Percentiles rank a stretch among this genome's conserved stretches.
Conservation (phyloP, 2,329 filamentous ascomycete species). For the Tricladium varicosporioides region DNA sequence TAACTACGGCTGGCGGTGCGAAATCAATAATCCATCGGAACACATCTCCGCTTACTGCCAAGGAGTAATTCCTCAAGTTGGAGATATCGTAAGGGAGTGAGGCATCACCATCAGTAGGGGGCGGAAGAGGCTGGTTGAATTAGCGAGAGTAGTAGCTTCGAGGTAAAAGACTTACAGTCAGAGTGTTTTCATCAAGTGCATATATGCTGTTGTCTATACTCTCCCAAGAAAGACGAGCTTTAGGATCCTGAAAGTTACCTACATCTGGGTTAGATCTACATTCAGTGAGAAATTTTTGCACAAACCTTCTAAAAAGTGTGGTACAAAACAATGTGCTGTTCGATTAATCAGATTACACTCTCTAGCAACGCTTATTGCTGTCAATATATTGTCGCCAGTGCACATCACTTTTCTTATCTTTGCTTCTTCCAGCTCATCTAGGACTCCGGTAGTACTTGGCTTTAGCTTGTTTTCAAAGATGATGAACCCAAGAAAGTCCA, state of each 20-base stretch:
- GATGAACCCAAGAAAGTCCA: conserved; percentile 94
- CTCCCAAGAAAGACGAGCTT: conserved; percentile 80
- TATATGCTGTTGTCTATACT: conserved; percentile 86
- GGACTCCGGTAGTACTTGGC: conserved; percentile 74
- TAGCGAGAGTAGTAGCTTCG: conserved; percentile 7
- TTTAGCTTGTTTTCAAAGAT: conserved; percentile 99
- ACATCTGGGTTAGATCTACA: conserved; percentile 7
- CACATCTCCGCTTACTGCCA: conserved; percentile 89
- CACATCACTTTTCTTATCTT: conserved; percentile 93
- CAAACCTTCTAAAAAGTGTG: conserved; percentile 75
- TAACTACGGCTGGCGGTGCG: conserved; percentile 75
- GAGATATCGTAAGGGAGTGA: conserved; percentile 83
- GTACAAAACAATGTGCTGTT: conserved; percentile 86
- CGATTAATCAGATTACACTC: conserved; percentile 83
- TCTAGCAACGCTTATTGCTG: conserved; percentile 90
- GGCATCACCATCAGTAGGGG: conserved; percentile 69
- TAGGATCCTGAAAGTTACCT: conserved; percentile 72
- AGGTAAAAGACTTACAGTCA: conserved; percentile 52
- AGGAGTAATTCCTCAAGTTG: conserved; percentile 78
- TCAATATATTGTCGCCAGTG: conserved; percentile 96
- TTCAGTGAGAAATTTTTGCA: not conserved
- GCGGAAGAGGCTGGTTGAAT: conserved; percentile 60
- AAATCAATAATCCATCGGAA: conserved; percentile 97
- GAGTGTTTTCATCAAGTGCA: conserved; percentile 73
- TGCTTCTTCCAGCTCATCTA: conserved; percentile 78